Percentiles rank a stretch among this genome's conserved stretches.
Evolutionary conservation across 176 grass and related monocot genomes (phyloP).

Genomic region (Paspalum notatum): DNA sequence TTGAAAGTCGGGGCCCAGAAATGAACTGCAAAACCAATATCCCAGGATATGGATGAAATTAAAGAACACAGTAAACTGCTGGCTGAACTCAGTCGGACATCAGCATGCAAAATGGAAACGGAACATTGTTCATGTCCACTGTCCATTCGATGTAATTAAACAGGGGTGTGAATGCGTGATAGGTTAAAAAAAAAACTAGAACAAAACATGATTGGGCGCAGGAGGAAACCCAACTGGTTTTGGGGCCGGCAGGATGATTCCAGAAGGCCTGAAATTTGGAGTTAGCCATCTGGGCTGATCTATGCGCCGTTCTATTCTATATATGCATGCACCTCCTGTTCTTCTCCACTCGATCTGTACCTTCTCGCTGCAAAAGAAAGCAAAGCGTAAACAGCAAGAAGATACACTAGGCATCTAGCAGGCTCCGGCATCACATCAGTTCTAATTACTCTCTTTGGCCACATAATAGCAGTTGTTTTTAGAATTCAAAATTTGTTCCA

Average conservation of each 20-base stretch:
- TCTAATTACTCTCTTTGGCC: too few relatives aligned
- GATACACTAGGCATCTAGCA: too few relatives aligned
- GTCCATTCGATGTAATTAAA: too few relatives aligned
- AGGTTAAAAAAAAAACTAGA: neutral
- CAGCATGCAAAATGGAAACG: too few relatives aligned
- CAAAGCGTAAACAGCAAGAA: too few relatives aligned
- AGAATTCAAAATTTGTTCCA: too few relatives aligned
- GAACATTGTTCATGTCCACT: too few relatives aligned
- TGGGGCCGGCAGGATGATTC: constrained; percentile 82
- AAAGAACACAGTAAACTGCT: neutral
- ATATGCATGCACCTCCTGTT: neutral
- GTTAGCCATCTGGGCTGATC: constrained; percentile 34
- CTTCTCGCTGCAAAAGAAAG: neutral
- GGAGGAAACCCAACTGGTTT: constrained; percentile 59
- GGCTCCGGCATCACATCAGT: too few relatives aligned
- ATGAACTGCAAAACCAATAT: constrained; percentile 48
- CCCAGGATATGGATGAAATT: neutral
- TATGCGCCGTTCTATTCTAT: too few relatives aligned
- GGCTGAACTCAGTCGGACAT: too few relatives aligned
- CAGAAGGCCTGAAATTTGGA: constrained; percentile 73
- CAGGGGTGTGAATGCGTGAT: too few relatives aligned
- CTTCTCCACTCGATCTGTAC: neutral
- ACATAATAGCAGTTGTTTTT: too few relatives aligned
- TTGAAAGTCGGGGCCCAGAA: constrained; percentile 85
- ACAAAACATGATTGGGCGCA: neutral